phyloP scores from a whole-genome alignment of 257 asterid species.

The Osmanthus fragrans region DNA sequence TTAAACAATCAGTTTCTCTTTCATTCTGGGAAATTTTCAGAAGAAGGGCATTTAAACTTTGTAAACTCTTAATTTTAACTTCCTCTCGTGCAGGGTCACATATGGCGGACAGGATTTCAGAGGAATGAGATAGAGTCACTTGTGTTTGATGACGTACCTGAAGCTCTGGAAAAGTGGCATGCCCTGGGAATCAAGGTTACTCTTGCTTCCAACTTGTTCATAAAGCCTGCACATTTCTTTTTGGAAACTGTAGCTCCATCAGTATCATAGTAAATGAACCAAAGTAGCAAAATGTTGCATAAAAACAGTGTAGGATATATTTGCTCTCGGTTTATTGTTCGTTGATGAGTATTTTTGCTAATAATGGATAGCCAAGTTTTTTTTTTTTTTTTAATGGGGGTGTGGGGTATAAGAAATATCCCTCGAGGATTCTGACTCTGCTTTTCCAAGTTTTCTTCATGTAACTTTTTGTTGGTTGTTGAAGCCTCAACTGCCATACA shows the following conservation, averaged over 20 bases:
- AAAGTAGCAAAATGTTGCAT: not conserved
- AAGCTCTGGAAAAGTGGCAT: slow-evolving; percentile 79
- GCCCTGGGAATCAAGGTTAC: slow-evolving; percentile 70
- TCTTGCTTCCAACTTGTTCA: slow-evolving; percentile 11
- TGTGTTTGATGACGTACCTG: slow-evolving; percentile 80
- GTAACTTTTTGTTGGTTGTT: not conserved
- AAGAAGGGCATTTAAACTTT: not conserved
- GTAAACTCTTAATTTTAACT: not conserved
- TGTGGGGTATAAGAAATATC: too few species aligned
- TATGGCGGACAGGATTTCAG: slow-evolving; percentile 77
- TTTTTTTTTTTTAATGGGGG: not conserved
- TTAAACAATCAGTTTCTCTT: not conserved
- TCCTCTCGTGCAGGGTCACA: slow-evolving; percentile 57
- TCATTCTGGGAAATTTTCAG: not conserved
- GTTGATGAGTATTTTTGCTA: not conserved
- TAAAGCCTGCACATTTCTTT: not conserved
- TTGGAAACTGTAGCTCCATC: not conserved
- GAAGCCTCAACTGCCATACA: not conserved
- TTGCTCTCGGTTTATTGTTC: not conserved
- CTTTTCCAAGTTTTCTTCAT: too few species aligned
- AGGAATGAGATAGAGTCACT: slow-evolving; percentile 55
- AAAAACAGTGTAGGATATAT: not conserved
- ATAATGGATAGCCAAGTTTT: too few species aligned
- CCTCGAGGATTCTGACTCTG: not conserved
- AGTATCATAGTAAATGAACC: not conserved